Evolutionary conservation across 345 rosid species (phyloP).

Genomic region (Arabis alpina): DNA sequence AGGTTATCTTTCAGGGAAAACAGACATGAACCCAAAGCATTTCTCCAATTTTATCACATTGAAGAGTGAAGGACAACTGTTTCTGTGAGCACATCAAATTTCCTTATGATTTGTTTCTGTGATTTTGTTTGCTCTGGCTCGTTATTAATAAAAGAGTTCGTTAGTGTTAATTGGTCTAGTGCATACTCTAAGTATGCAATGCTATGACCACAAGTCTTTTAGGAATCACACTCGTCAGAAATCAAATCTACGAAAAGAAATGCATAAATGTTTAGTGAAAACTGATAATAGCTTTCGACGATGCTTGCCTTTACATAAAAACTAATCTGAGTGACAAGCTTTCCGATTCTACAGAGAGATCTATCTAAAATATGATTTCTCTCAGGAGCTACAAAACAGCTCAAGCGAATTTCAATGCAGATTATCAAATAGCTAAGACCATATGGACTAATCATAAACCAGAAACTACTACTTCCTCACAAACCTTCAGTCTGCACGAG

Average conservation of each 20-base stretch:
- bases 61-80: too few relatives aligned
- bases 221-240: neutral
- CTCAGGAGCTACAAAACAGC: neutral
- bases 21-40: too few relatives aligned
- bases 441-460: neutral
- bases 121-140: too few relatives aligned
- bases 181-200: neutral
- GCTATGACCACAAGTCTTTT: neutral
- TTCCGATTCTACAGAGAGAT: neutral
- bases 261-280: neutral
- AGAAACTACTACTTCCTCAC: neutral
- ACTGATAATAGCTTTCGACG: neutral
- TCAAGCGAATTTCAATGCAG: neutral
- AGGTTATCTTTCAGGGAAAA: too few relatives aligned
- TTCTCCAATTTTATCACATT: too few relatives aligned
- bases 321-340: neutral
- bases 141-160: too few relatives aligned
- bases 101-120: neutral
- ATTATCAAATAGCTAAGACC: neutral
- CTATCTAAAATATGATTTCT: constrained; percentile 14
- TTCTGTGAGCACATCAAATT: too few relatives aligned
- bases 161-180: too few relatives aligned
- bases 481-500: neutral
- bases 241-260: neutral
- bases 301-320: neutral